These are phyloP conservation scores for Suhomyces emberorum DNA, from an alignment of 805 yeast species.

Conservation along the genomic window DNA sequence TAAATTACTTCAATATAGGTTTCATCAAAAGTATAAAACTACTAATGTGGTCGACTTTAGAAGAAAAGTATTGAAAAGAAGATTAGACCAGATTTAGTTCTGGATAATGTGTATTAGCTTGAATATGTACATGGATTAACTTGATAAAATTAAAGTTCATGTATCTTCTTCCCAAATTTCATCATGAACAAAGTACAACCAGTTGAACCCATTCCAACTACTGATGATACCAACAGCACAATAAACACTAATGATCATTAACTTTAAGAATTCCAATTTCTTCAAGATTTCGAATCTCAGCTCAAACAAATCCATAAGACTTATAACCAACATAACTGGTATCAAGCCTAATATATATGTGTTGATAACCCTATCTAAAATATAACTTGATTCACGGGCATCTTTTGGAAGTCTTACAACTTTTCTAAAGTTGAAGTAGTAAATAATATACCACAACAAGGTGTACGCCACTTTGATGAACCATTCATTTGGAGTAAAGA, in stretches of 20 bases:
- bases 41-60: not conserved
- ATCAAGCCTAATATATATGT: conserved; percentile 65
- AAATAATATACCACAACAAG: conserved; percentile 79
- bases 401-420: conserved; percentile 57
- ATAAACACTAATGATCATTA: conserved; percentile 82
- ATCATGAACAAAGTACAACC: conserved; percentile 86
- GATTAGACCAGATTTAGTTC: no score
- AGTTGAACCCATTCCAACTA: conserved; percentile 84
- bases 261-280: conserved; percentile 66
- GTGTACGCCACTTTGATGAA: conserved; percentile 74
- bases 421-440: conserved; percentile 67
- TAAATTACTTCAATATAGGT: not conserved
- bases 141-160: no score
- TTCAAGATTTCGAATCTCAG: conserved; percentile 50
- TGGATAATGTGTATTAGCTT: no score
- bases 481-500: conserved; percentile 78
- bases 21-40: not conserved
- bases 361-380: conserved; percentile 67
- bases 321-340: conserved; percentile 52
- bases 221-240: conserved; percentile 81
- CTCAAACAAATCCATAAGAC: conserved; percentile 52
- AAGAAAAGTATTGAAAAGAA: no score
- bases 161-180: conserved; percentile 50
- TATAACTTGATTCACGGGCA: conserved; percentile 19
- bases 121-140: no score